Conservation (phyloP, 176 grass and related monocot species). For the Triticum urartu region DNA sequence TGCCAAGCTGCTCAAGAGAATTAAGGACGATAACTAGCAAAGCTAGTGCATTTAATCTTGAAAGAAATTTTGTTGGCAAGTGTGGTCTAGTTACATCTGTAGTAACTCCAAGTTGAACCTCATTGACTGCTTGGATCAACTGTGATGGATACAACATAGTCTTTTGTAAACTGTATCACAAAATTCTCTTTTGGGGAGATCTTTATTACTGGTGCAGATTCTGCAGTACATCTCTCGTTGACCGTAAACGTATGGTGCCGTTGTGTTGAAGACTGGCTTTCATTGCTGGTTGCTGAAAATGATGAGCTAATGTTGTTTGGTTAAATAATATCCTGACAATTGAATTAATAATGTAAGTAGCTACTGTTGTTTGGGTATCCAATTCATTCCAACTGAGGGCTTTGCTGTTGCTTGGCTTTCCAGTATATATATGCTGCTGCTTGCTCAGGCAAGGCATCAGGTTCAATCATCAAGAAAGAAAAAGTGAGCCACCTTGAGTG, state of each 20-base stretch:
- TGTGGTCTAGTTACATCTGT: not conserved
- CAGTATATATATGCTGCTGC: not conserved
- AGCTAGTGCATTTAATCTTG: not conserved
- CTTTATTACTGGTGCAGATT: not conserved
- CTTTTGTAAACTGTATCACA: not conserved
- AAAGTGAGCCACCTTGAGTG: not conserved
- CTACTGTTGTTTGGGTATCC: not conserved
- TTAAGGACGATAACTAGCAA: constrained; percentile 54
- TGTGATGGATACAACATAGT: not conserved
- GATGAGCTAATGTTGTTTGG: not conserved
- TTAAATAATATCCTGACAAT: not conserved
- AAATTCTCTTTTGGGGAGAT: not conserved
- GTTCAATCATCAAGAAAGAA: not conserved
- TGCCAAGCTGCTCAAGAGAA: constrained; percentile 57
- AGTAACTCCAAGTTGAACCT: not conserved
- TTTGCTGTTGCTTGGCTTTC: not conserved
- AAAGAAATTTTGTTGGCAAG: not conserved
- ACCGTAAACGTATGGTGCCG: not conserved
- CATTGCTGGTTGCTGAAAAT: not conserved
- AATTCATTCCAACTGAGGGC: not conserved
- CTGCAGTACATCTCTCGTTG: not conserved
- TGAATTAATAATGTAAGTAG: too few species aligned
- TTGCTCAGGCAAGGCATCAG: not conserved
- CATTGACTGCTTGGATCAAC: not conserved
- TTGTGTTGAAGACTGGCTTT: not conserved